Evolutionary conservation across 2,329 filamentous ascomycete genomes (phyloP).

Genomic region (Neofusicoccum ribis): DNA sequence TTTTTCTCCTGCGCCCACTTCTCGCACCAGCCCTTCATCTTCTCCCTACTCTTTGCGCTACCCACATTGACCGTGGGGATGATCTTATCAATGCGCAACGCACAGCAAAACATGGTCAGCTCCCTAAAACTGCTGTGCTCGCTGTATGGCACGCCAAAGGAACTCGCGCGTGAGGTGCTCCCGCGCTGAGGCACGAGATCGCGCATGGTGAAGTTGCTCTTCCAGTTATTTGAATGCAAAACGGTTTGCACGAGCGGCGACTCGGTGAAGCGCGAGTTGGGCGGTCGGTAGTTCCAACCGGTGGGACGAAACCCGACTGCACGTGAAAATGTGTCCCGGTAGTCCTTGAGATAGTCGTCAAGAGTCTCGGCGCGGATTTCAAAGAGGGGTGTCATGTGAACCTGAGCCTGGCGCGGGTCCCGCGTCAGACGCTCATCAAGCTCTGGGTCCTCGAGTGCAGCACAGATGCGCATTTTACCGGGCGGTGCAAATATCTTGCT

Average conservation of each 20-base stretch:
- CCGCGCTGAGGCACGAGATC: constrained; percentile 82
- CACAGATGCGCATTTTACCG: constrained; percentile 79
- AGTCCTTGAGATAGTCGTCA: constrained; percentile 79
- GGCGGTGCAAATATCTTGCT: constrained; percentile 88
- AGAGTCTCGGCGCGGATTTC: constrained; percentile 91
- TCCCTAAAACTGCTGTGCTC: constrained; percentile 96
- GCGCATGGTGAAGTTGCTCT: constrained; percentile 66
- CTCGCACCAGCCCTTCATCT: constrained; percentile 67
- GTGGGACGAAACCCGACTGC: constrained; percentile 90
- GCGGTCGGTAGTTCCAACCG: constrained; percentile 88
- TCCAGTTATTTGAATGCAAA: constrained; percentile 71
- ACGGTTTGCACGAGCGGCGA: constrained; percentile 65
- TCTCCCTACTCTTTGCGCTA: constrained; percentile 61
- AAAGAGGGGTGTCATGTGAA: constrained; percentile 96
- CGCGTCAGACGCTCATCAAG: constrained; percentile 74
- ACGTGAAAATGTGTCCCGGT: constrained; percentile 78
- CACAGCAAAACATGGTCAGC: constrained; percentile 88
- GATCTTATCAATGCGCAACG: constrained; percentile 80
- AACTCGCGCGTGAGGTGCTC: constrained; percentile 77
- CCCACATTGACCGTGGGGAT: constrained; percentile 93
- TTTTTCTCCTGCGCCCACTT: constrained; percentile 63
- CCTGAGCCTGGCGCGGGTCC: constrained; percentile 81
- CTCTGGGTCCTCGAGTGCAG: constrained; percentile 82
- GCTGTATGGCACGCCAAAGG: constrained; percentile 92
- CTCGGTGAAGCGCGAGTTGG: constrained; percentile 62